These are phyloP conservation scores for Mycothermus thermophilus DNA, from an alignment of 495 filamentous ascomycete genomes.

Conservation along the genomic window DNA sequence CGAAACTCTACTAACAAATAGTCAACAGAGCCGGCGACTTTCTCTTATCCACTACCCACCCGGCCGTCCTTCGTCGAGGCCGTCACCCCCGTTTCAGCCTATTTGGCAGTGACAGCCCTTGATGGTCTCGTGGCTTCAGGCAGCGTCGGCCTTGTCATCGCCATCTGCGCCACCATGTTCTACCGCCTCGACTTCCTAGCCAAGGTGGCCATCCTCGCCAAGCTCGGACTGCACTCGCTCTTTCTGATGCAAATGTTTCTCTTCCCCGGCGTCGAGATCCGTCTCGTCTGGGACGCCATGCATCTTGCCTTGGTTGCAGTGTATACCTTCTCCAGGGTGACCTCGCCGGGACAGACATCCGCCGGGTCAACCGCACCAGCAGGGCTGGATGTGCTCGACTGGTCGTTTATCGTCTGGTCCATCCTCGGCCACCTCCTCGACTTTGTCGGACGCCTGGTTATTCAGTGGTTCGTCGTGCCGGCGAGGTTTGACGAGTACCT, in stretches of 20 bases:
- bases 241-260: constrained; percentile 13
- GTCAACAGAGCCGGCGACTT: constrained; percentile 5
- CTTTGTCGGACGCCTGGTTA: constrained; percentile 6
- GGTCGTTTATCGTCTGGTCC: constrained; percentile 11
- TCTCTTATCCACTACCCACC: constrained; percentile 1
- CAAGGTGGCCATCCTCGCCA: constrained; percentile 5
- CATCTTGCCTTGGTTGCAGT: constrained; percentile 8
- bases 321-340: constrained; percentile 4
- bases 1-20: not conserved
- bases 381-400: constrained; percentile 10
- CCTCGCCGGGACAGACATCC: not conserved
- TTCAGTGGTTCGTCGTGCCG: constrained; percentile 6
- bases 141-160: constrained; percentile 12
- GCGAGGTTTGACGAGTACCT: constrained; percentile 9
- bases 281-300: constrained; percentile 11
- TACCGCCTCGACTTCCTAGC: constrained; percentile 5
- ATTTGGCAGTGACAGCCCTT: constrained; percentile 12
- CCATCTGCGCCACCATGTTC: constrained; percentile 10
- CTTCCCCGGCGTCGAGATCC: constrained; percentile 7
- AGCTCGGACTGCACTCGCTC: constrained; percentile 8
- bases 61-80: constrained; percentile 10
- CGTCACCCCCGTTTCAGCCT: constrained; percentile 6
- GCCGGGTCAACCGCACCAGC: no score
- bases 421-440: constrained; percentile 9
- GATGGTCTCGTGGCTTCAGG: constrained; percentile 13